These are phyloP conservation scores for Chaetomiaceae sp. DNA, from an alignment of 2,329 filamentous ascomycete species.

Conservation along the genomic window DNA sequence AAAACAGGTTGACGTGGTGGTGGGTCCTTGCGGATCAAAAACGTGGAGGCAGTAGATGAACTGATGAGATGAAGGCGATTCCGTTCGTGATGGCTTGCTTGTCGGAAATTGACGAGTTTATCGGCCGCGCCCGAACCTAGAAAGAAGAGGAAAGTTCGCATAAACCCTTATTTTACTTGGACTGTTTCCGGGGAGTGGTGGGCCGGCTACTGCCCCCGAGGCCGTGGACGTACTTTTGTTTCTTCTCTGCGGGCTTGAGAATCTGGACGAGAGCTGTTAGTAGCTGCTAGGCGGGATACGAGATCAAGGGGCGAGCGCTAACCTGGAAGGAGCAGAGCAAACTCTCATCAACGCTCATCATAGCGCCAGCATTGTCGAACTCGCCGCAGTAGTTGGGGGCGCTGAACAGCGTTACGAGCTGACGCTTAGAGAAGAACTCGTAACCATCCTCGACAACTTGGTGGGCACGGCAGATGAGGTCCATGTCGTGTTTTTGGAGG, in stretches of 20 bases:
- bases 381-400: conserved; percentile 99
- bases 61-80: conserved; percentile 16
- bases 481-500: conserved; percentile 99
- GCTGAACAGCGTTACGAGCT: conserved; percentile 95
- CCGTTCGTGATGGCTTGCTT: conserved; percentile 12
- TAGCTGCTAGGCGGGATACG: neutral
- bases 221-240: conserved; percentile 97
- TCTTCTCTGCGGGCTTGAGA: conserved; percentile 99
- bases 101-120: conserved; percentile 45
- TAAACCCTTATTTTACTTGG: conserved; percentile 62
- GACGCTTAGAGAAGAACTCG: conserved; percentile 98
- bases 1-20: conserved; percentile 18
- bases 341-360: conserved; percentile 99
- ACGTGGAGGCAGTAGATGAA: conserved; percentile 21
- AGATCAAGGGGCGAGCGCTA: conserved; percentile 32
- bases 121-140: conserved; percentile 88
- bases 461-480: conserved; percentile 96
- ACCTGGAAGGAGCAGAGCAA: conserved; percentile 99
- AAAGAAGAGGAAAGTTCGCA: conserved; percentile 68
- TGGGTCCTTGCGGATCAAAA: conserved; percentile 23
- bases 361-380: conserved; percentile 98
- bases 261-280: conserved; percentile 55
- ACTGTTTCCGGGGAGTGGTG: conserved; percentile 64
- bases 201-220: conserved; percentile 63
- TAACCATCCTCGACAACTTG: conserved; percentile 99